phyloP scores from a whole-genome alignment of 805 yeast species.

The Wickerhamiella brachini region DNA sequence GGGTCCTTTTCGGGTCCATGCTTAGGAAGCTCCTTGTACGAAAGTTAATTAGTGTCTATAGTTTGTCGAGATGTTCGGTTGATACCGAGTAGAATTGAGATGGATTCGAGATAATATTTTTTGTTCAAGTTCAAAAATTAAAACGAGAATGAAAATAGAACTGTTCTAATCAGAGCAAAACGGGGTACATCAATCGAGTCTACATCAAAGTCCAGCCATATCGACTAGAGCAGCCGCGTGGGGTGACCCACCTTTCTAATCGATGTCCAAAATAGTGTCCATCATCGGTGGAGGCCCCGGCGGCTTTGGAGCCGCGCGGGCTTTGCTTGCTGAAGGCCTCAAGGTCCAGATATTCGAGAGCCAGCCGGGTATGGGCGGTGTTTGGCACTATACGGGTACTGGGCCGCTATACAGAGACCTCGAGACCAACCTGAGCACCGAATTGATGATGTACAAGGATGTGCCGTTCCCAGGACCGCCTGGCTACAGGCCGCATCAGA shows the following conservation, averaged over 20 bases:
- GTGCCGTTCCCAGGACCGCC: slow-evolving; percentile 37
- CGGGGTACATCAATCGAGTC: too few relatives aligned
- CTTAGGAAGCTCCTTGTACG: neutral
- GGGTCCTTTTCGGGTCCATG: neutral
- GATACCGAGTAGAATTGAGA: too few relatives aligned
- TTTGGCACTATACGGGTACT: slow-evolving; percentile 50
- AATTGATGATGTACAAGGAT: slow-evolving; percentile 50
- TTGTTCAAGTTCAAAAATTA: too few relatives aligned
- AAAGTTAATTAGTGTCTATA: too few relatives aligned
- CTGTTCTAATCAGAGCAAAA: too few relatives aligned
- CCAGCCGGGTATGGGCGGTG: slow-evolving; percentile 52
- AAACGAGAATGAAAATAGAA: too few relatives aligned
- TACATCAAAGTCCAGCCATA: too few relatives aligned
- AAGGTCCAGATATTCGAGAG: slow-evolving; percentile 48
- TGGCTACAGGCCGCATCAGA: slow-evolving; percentile 44
- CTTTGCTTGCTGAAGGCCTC: slow-evolving; percentile 40
- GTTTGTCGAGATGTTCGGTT: too few relatives aligned
- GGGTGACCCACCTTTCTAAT: neutral
- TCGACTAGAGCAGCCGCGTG: too few relatives aligned
- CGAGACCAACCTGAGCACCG: slow-evolving; percentile 56
- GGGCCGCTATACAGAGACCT: slow-evolving; percentile 48
- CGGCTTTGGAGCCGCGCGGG: slow-evolving; percentile 54
- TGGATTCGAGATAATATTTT: too few relatives aligned
- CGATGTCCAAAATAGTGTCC: slow-evolving; percentile 30
- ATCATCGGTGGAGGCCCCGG: slow-evolving; percentile 71